Evolutionary conservation across 2,329 filamentous ascomycete species (phyloP), one percentile per base, ranked within the genome.

Genomic region (Colletotrichum higginsianum): DNA sequence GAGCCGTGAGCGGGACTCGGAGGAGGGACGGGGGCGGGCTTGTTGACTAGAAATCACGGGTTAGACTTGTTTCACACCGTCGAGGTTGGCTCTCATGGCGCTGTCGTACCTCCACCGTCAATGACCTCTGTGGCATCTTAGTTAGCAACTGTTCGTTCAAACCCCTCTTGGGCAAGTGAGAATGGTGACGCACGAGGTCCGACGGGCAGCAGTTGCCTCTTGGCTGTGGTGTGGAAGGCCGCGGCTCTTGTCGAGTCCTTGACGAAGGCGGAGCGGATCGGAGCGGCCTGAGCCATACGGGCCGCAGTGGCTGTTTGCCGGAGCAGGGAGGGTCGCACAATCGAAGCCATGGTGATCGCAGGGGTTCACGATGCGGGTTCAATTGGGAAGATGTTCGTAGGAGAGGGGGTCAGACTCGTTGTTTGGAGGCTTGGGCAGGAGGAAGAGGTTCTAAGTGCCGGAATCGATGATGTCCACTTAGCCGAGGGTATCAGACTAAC

Each of bases 211-310:
- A 96, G 92, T 80, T 88, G 87, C 82, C 90, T 89, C 84, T 90
- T 89, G 83, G 90, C 88, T 52, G 94, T 94, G 79, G 92, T 94
- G 84, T 98, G 95, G 89, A 99, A 98, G 77, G 93, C 92, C 75
- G 95, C 92, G 78, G 91, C 87, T 82, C 91, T 87, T 76, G 84
- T 83, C 73, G 81, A 78, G 75, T 82, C 80, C 67, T 71, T 78
- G 74, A 75, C 72, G 66, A 73, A 71, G 69, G 73, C 71, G 70
- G 65, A 67, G 60, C 75, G 73, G 77, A 74, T 64, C 71, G 74
- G 76, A 79, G 78, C 75, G 79, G 79, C 78, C 78, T 80, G 77
- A 70, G 75, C 77, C 68, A 77, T 74, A 61, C 83, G 82, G 75
- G 81, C 79, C 56, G 81, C 82, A 76, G 85, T 77, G 75, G 81